Conservation (phyloP, 169 alveolate genomes). For the Eimeria nieschulzi region DNA sequence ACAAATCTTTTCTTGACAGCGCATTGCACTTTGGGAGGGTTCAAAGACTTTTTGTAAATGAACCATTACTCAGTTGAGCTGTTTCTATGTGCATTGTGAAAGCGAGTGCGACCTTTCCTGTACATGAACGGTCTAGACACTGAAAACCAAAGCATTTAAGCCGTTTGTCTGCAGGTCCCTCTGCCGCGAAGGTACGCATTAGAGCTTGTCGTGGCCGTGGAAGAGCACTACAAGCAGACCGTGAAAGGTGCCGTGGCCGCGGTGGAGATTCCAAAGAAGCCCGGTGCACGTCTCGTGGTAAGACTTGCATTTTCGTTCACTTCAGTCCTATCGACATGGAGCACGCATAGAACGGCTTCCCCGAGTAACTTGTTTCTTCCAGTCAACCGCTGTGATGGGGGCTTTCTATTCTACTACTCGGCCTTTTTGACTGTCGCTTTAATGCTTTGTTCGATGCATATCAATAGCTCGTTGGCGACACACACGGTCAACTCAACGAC, state of each 20-base stretch:
- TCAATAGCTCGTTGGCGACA: constrained; percentile 84
- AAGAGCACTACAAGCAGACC: constrained; percentile 66
- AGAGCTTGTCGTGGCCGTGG: constrained; percentile 68
- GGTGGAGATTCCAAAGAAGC: constrained; percentile 70
- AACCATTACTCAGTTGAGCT: background rate
- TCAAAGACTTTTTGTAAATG: background rate
- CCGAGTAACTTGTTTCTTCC: background rate
- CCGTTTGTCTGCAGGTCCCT: constrained; percentile 36
- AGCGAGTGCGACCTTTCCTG: background rate
- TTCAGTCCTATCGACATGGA: background rate
- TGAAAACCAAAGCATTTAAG: background rate
- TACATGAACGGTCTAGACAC: background rate
- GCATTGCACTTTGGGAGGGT: background rate
- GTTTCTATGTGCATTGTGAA: background rate
- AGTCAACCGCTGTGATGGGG: background rate
- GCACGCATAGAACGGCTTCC: no score
- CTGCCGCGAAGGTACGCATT: constrained; percentile 73
- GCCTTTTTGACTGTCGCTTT: background rate
- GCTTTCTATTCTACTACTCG: background rate
- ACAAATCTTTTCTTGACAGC: background rate
- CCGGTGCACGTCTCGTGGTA: constrained; percentile 68
- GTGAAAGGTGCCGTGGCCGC: constrained; percentile 70
- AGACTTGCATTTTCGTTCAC: background rate
- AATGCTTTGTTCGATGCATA: background rate
- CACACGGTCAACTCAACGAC: constrained; percentile 93